Conservation (phyloP, 2,329 filamentous ascomycete species). For the Phaeosphaeria sp. region DNA sequence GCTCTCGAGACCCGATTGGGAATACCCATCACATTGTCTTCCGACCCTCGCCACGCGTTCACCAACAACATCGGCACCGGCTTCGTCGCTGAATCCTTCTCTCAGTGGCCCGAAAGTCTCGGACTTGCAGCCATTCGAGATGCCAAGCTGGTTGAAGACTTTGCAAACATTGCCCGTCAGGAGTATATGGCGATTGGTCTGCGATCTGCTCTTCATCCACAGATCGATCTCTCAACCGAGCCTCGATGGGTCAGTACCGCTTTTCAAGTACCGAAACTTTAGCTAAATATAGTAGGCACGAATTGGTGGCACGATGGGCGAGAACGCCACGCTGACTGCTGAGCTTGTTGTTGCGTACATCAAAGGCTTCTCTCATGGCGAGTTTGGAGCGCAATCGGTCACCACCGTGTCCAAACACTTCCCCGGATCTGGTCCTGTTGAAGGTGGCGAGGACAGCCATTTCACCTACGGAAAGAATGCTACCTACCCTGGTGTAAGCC, state of each 20-base stretch:
- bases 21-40: constrained; percentile 58
- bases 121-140: constrained; percentile 59
- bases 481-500: constrained; percentile 54
- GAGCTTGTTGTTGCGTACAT: constrained; percentile 54
- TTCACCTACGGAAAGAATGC: constrained; percentile 61
- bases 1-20: constrained; percentile 57
- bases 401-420: constrained; percentile 63
- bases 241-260: constrained; percentile 56
- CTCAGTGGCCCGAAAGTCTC: constrained; percentile 60
- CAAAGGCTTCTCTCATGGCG: constrained; percentile 56
- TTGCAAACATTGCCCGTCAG: constrained; percentile 58
- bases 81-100: constrained; percentile 54
- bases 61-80: constrained; percentile 54
- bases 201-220: constrained; percentile 57
- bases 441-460: constrained; percentile 61
- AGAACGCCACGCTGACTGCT: constrained; percentile 54
- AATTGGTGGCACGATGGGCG: constrained; percentile 56
- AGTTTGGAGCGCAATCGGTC: constrained; percentile 54
- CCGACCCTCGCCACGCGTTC: constrained; percentile 58
- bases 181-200: constrained; percentile 56
- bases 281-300: background rate
- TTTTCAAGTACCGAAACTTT: background rate
- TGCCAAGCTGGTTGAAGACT: constrained; percentile 52
- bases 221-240: constrained; percentile 60
- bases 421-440: constrained; percentile 58